Evolutionary conservation across 768 basidiomycete genomes (phyloP), one percentile per base, ranked within the genome.

Genomic region (Cystobasidium ongulense): DNA sequence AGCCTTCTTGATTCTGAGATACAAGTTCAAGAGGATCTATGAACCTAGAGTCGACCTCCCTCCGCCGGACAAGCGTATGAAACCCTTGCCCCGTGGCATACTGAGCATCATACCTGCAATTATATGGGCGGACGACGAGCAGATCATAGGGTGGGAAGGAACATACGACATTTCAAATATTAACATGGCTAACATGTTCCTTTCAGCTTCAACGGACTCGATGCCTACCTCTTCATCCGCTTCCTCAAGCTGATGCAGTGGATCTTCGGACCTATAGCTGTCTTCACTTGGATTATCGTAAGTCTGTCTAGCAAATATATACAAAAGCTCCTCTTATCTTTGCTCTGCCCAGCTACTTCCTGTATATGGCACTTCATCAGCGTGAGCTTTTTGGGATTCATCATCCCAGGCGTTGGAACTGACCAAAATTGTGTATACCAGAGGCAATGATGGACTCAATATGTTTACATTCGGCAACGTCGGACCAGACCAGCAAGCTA

Each of bases 161-260:
- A n/a, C n/a, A 83, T 89, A 72, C 92, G 96, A 80, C 90, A 92
- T 21, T 96, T 93, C 82, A 88, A 92, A 79, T 97, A 89, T 78
- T 23, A n/a, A 13, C 23, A 23, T 31, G 11, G 4, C 66, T 97
- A 90, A 81, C 84, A 88, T 41, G 53, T 87, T 88, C 61, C 87
- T 78, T 82, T 88, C 96, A 85, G 89, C 18, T 85, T 86, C 79
- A 93, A 92, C 75, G 92, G 92, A 29, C 83, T 90, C 72, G 95
- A 98, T 80, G 90, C 92, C 18, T 99, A 95, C 82, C 88, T 94
- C 79, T 99, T 90, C 77, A 88, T 96, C 52, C 89, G 92, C 64
- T 97, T 90, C 81, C 84, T 88, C 53, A 87, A 88, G 62, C 88
- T 97, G 85, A 89, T 96, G 86, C 80, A 87, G 62, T 86, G 88